Percentiles rank a stretch among this genome's conserved stretches.
Evolutionary conservation across 148 eudicot genomes (phyloP).

Genomic region (Camellia japonica): DNA sequence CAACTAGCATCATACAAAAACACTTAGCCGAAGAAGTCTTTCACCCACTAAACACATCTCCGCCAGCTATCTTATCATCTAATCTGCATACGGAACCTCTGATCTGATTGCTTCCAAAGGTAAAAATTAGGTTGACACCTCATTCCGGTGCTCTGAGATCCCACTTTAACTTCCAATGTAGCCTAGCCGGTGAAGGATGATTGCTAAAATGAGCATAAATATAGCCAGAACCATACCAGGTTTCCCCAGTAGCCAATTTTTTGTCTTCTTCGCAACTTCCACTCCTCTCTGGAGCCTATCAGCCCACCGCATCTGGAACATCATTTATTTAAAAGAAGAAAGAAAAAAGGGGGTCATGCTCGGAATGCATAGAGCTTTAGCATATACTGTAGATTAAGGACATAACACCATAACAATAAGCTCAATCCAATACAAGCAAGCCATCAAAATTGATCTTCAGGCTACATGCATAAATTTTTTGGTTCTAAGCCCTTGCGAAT

Average conservation of each 20-base stretch:
- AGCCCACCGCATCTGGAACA: constrained; percentile 89
- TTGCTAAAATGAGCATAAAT: constrained; percentile 72
- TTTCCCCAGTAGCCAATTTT: constrained; percentile 89
- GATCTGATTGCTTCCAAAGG: not conserved
- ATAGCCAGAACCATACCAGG: constrained; percentile 80
- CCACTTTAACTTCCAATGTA: constrained; percentile 57
- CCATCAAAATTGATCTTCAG: not conserved
- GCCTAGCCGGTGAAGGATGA: constrained; percentile 80
- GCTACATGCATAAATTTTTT: not conserved
- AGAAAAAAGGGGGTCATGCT: not conserved
- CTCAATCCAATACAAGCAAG: not conserved
- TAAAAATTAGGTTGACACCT: not conserved
- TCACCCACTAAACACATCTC: not conserved
- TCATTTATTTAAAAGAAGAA: not conserved
- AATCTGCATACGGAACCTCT: not conserved
- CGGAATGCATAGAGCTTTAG: not conserved
- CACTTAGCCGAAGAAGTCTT: too few species aligned
- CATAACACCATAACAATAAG: not conserved
- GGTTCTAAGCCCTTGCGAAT: not conserved
- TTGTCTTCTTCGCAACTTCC: constrained; percentile 73
- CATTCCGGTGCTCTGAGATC: not conserved
- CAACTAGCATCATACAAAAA: not conserved
- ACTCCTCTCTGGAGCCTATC: constrained; percentile 85
- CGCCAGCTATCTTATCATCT: not conserved
- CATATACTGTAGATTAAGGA: not conserved